Evolutionary conservation across 2,329 filamentous ascomycete genomes (phyloP).

Genomic region (Raffaelea ambrosiae): DNA sequence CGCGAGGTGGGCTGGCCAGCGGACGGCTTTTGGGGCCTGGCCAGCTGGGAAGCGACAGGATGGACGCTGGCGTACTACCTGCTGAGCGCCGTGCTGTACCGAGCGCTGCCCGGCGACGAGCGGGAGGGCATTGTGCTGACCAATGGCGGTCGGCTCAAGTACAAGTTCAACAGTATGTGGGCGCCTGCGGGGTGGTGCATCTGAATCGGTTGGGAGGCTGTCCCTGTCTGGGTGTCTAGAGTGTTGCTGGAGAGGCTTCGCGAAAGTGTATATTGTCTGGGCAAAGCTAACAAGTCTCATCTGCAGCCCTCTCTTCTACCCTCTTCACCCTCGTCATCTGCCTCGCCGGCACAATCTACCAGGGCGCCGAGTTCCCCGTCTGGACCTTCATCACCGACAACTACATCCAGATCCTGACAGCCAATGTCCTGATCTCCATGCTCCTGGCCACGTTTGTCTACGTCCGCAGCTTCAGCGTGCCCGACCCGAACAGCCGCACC

Average conservation of each 20-base stretch:
- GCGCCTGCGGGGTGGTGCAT: no score
- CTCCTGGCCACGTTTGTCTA: slow-evolving; percentile 72
- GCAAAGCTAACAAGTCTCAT: not conserved
- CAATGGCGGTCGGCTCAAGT: slow-evolving; percentile 67
- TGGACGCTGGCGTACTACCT: slow-evolving; percentile 71
- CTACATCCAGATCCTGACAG: slow-evolving; percentile 76
- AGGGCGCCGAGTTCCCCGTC: slow-evolving; percentile 74
- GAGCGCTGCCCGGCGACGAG: slow-evolving; percentile 66
- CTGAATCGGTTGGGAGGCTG: no score
- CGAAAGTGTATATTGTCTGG: no score
- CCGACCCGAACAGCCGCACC: not conserved
- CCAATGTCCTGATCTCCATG: slow-evolving; percentile 71
- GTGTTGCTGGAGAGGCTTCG: no score
- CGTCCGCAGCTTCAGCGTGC: slow-evolving; percentile 67
- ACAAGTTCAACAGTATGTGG: slow-evolving; percentile 65
- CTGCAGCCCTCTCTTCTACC: slow-evolving; percentile 64
- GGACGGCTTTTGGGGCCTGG: slow-evolving; percentile 60
- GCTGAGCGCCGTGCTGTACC: slow-evolving; percentile 65
- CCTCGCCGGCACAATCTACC: slow-evolving; percentile 63
- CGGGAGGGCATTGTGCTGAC: slow-evolving; percentile 61
- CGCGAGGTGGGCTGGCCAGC: slow-evolving; percentile 72
- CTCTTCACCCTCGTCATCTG: slow-evolving; percentile 63
- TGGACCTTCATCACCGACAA: slow-evolving; percentile 94
- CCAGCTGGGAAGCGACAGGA: slow-evolving; percentile 59
- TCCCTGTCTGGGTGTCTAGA: no score